phyloP scores from a whole-genome alignment of 116 monocot genomes.

The Cymodocea nodosa region DNA sequence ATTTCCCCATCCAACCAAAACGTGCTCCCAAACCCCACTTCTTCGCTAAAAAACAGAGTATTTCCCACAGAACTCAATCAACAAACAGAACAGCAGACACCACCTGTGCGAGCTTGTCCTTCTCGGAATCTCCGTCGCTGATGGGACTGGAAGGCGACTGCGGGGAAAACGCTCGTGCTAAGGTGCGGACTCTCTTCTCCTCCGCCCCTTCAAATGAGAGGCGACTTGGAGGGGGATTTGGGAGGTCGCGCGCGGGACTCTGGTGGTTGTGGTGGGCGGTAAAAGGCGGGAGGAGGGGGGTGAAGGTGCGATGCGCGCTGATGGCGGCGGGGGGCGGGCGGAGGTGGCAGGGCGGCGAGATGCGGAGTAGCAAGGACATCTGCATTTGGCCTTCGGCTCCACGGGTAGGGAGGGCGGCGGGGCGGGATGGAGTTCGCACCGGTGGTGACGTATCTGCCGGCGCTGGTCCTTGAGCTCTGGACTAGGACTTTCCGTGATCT shows the following conservation, averaged over 20 bases:
- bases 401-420: too few relatives aligned
- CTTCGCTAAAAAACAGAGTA: too few relatives aligned
- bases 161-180: neutral
- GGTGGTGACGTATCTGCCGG: too few relatives aligned
- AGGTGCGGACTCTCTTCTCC: neutral
- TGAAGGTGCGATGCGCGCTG: neutral
- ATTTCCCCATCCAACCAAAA: too few relatives aligned
- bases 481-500: too few relatives aligned
- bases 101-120: constrained; percentile 24
- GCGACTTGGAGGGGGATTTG: neutral
- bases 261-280: neutral
- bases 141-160: neutral
- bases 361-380: neutral
- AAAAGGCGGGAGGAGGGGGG: neutral
- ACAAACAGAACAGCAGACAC: too few relatives aligned
- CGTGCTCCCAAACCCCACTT: too few relatives aligned
- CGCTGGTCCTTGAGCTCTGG: too few relatives aligned
- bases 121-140: constrained; percentile 9
- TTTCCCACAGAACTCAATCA: too few relatives aligned
- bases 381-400: neutral
- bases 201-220: neutral
- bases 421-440: too few relatives aligned
- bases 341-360: neutral
- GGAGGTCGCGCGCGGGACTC: neutral
- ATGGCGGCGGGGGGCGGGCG: neutral